Base-by-base conservation (phyloP, 192 early-diverging fungal genomes). In the Neocallimastix lanati region DNA sequence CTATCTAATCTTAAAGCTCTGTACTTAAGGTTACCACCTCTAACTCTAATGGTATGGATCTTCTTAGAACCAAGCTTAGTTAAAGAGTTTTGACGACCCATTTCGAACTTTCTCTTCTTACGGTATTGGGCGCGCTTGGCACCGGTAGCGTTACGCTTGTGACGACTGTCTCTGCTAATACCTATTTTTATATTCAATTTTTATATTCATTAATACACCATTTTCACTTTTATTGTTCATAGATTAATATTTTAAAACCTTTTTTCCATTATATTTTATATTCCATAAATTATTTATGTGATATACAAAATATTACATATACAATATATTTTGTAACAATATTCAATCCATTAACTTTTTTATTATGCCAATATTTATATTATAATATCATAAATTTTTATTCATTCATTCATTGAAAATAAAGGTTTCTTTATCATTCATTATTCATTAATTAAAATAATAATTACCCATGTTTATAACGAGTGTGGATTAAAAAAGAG, bases 71-170 rank as follows among this genome's bases (percentile, higher is more conserved):
- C 97, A 80, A 99, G 91, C 91, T 94, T 96, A 89, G 97, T 99
- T 92, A 93, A 93, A 84, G 96, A 96, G 83, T 95, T 85, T 91
- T 98, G 97, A 87, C 97, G 95, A 87, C 96, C 97, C 84, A 97
- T 91, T 89, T 99, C 97, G 91, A 99, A 99, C 94, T 99, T 99
- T 93, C 97, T 95, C 95, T 99, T 99, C 95, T 99, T 99, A 91
- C 97, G 94, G 94, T 96, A 96, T 85, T 96, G 95, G 84, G 95
- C 95, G 86, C 97, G 93, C 92, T 96, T 96, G 90, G 96, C 97
- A 90, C 97, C 96, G 76, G 97, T 96, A 88, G 92, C 92, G 82
- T 90, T 90, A 84, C 96, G 94, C 93, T 99, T 99, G 91, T 99
- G 97, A 88, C 97, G 96, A 86, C 93, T 95, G 91, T 98, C 96